Evolutionary conservation across 257 asterid genomes (phyloP), one percentile per base, ranked within the genome.

Genomic region (Echium plantagineum): DNA sequence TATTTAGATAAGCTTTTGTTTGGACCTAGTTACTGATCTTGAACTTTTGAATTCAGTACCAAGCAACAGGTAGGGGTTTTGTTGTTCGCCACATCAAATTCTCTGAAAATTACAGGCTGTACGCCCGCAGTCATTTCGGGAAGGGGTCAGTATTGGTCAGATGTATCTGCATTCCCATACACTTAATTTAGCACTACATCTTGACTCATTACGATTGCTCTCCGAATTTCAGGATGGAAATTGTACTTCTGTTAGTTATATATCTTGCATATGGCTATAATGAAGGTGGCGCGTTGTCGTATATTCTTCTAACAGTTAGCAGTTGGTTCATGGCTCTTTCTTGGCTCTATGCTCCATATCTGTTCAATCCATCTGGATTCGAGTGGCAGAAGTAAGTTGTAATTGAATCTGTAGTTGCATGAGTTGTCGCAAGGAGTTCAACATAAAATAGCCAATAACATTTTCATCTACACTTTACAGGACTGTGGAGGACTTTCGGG

Each of bases 381-480:
- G 98, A 89, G 90, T 93, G 98, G 97, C 97, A 89, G 73, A 93
- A 93, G 98, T 93, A 78, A 83, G 94, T 72, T 57, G 49, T 24
- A 52, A n/a, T 56, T 52, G 9, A 54, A 62, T 62, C 52, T 68
- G 9, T 53, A 31, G 38, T 58, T 52, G 47, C 66, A 55, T 53
- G 6, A 17, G 15, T 9, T 53, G 6, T 5, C n/a, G n/a, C n/a
- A 6, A 16, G 7, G 9, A n/a, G n/a, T n/a, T n/a, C n/a, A n/a
- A n/a, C 60, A 56, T 21, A 5, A 21, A 22, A 21, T 13, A 9
- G 10, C 17, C 35, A 9, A 8, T 15, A 26, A 63, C 67, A 58
- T 61, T 67, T 21, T 47, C 72, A n/a, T n/a, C n/a, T n/a, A n/a
- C n/a, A n/a, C 52, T 80, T 64, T 60, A 66, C 64, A 91, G 98